These are phyloP conservation scores for Parathielavia appendiculata DNA, from an alignment of 495 filamentous ascomycete species.

Conservation along the genomic window DNA sequence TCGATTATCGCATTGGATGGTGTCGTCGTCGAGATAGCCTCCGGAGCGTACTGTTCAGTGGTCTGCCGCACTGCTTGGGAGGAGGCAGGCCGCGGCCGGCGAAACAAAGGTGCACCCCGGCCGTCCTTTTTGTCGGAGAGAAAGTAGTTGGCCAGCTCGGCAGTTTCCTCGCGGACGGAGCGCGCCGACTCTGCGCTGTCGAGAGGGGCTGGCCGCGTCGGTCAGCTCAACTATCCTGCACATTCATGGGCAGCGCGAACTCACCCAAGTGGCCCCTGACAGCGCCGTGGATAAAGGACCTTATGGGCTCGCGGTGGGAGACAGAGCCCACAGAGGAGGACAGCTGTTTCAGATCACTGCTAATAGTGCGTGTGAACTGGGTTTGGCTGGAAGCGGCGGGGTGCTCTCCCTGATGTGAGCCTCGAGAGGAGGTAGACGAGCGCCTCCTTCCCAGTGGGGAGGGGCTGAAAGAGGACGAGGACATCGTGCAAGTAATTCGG, in stretches of 20 bases:
- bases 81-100: slow-evolving; percentile 32
- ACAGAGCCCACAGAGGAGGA: slow-evolving; percentile 40
- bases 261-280: slow-evolving; percentile 60
- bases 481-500: slow-evolving; percentile 21
- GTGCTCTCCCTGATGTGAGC: slow-evolving; percentile 28
- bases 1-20: slow-evolving; percentile 51
- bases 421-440: slow-evolving; percentile 34
- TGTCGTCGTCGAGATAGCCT: slow-evolving; percentile 10
- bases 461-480: slow-evolving; percentile 35
- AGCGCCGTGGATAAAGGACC: slow-evolving; percentile 75
- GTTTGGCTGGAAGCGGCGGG: slow-evolving; percentile 15
- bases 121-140: slow-evolving; percentile 57
- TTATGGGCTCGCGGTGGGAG: slow-evolving; percentile 59
- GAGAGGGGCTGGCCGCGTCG: slow-evolving; percentile 33
- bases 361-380: slow-evolving; percentile 7
- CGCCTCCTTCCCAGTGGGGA: slow-evolving; percentile 39
- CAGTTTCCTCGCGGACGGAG: slow-evolving; percentile 83
- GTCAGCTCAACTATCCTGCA: slow-evolving; percentile 3
- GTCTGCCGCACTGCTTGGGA: slow-evolving; percentile 19
- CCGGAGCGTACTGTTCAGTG: slow-evolving; percentile 14
- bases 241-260: slow-evolving; percentile 18
- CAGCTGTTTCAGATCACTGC: slow-evolving; percentile 30
- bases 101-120: slow-evolving; percentile 39
- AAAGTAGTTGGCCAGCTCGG: slow-evolving; percentile 82
- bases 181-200: slow-evolving; percentile 69